These are phyloP conservation scores for Melaleuca alternifolia DNA, from an alignment of 345 rosid genomes.

Conservation along the genomic window DNA sequence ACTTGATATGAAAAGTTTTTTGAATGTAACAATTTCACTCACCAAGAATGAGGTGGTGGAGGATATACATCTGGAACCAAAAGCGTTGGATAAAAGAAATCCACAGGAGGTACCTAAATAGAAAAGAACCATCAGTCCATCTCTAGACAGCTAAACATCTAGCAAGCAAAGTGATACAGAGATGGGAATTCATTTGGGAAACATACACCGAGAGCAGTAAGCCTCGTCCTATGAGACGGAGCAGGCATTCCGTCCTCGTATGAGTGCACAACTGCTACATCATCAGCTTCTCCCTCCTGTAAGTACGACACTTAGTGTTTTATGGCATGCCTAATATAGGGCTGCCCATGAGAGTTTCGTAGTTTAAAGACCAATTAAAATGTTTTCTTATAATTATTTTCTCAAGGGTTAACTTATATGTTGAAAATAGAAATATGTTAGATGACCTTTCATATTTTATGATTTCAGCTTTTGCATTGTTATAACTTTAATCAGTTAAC, in stretches of 20 bases:
- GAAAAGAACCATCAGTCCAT: no score
- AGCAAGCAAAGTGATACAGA: not conserved
- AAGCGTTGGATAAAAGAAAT: no score
- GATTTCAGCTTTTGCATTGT: no score
- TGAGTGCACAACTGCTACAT: slow-evolving; percentile 56
- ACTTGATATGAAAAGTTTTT: no score
- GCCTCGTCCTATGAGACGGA: slow-evolving; percentile 74
- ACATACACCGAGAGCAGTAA: slow-evolving; percentile 69
- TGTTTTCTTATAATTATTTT: not conserved
- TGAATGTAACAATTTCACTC: no score
- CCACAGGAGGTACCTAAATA: no score
- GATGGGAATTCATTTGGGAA: not conserved
- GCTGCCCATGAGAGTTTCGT: not conserved
- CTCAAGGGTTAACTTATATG: not conserved
- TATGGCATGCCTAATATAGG: not conserved
- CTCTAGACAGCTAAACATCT: no score
- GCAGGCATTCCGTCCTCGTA: slow-evolving; percentile 64
- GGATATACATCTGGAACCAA: no score
- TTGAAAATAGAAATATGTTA: not conserved
- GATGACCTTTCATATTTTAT: not conserved
- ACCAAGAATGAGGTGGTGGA: no score
- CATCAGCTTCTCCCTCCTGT: slow-evolving; percentile 75
- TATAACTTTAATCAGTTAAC: no score
- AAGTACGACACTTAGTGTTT: not conserved
- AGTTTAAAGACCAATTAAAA: not conserved